Evolutionary conservation across 768 basidiomycete genomes (phyloP), one percentile per base, ranked within the genome.

Genomic region (Gyrodon lividus): DNA sequence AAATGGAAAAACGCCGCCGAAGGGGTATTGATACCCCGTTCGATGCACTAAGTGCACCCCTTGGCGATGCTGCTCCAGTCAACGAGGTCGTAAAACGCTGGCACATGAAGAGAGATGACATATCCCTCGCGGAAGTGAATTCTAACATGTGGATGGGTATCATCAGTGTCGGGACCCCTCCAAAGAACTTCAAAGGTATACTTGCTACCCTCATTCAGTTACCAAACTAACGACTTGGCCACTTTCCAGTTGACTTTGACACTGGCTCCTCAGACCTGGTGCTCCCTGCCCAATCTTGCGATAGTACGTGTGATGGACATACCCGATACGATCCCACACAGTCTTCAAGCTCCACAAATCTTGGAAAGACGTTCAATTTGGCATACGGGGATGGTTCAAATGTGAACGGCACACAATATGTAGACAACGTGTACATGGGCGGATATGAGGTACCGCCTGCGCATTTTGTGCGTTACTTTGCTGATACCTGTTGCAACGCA

Each of bases 261-360:
- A 80, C 78, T 16, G 77, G 80, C 23, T 79, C 77, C 38, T 68
- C 74, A 41, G 81, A 83, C 63, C 63, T 79, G 8, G 70, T 82
- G 59, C 57, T 78, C 26, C 73, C 76, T 8, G 53, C 54, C 3
- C 16, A 59, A 24, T 23, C 33, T 30, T 75, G 74, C 47, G 45
- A 30, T 33, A 43, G 41, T 26, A 63, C 55, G 35, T 77, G 76
- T 51, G 24, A 54, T 6, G 63, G 61, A 9, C 74, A 74, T 38
- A 59, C 50, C 2, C 51, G 53, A 26, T 74, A 75, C 46, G 37
- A 70, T 35, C 54, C 65, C 13, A 22, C 54, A 1, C 26, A 46
- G 22, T 73, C 70, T 26, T 65, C 68, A 6, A 72, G 72, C 7
- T 66, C 75, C 8, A 30, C 55, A 4, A 51, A 65, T 52, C 43